Conservation (phyloP, 1,284 basidiomycete species). For the Ustilago cynodontis region DNA sequence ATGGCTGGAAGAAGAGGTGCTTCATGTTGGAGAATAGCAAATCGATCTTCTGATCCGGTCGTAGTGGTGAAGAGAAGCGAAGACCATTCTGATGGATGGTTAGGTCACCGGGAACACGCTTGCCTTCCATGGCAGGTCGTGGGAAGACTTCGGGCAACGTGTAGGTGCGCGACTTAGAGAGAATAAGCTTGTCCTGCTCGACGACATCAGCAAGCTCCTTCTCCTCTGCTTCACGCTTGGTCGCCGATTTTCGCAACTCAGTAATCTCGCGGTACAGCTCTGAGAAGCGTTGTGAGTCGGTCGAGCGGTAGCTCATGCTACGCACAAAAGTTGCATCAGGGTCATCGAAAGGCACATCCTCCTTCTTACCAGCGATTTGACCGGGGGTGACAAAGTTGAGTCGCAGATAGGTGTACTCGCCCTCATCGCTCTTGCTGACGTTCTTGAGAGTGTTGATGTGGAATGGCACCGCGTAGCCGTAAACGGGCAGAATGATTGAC, state of each 20-base stretch:
- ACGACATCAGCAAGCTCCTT: conserved; percentile 98
- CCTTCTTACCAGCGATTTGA: conserved; percentile 97
- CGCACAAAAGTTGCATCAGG: conserved; percentile 96
- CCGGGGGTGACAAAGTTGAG: conserved; percentile 99
- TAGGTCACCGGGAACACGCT: conserved; percentile 89
- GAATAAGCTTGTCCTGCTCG: conserved; percentile 89
- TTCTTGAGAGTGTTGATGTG: conserved; percentile 99
- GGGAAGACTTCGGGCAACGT: conserved; percentile 90
- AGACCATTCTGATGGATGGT: conserved; percentile 98
- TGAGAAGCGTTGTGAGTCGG: conserved; percentile 89
- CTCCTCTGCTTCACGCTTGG: conserved; percentile 96
- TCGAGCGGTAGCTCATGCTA: conserved; percentile 91
- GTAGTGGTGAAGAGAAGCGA: conserved; percentile 83
- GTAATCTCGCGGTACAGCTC: conserved; percentile 91
- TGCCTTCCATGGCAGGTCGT: conserved; percentile 91
- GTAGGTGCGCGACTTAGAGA: conserved; percentile 75
- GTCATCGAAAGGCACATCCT: conserved; percentile 99
- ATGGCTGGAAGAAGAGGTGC: conserved; percentile 98
- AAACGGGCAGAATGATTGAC: conserved; percentile 90
- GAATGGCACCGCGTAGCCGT: conserved; percentile 96
- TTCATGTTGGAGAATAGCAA: conserved; percentile 97
- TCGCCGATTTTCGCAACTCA: conserved; percentile 94
- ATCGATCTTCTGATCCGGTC: conserved; percentile 68
- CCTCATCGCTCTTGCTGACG: conserved; percentile 96
- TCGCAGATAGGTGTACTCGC: conserved; percentile 91